Evolutionary conservation across 139 green algal genomes (phyloP), one percentile per base, ranked within the genome.

Genomic region (Chlorella ohadii): DNA sequence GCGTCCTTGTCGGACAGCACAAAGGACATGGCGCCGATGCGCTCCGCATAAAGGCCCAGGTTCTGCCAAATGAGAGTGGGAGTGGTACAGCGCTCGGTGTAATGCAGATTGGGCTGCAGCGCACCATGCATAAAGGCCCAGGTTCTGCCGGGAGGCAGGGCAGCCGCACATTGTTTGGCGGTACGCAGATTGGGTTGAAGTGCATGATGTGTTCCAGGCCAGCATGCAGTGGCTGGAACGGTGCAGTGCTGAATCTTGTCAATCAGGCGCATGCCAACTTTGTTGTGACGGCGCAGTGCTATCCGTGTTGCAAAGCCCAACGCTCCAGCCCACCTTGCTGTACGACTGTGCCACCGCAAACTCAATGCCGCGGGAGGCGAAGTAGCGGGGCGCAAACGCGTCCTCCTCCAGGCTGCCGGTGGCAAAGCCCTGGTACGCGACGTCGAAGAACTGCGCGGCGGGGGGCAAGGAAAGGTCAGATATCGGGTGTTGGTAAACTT

Each of bases 391-490:
- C 9, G 96, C 95, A 47, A 84, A 96, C 2, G 96, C 96, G 80
- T 99, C 97, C 75, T 95, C 90, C 75, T 99, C 96, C 75, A 99
- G 87, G 89, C 88, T 90, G 34, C 97, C 96, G 70, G 89, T 92
- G 3, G 95, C 95, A 88, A 98, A 98, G 51, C 95, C 90, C 83
- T 90, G 96, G 91, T 99, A 99, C 1, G 97, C 97, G 0, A 98
- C 92, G 81, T 99, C 97, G 83, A 99, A 99, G 92, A 99, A 99
- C 31, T n/a, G n/a, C n/a, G n/a, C n/a, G n/a, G n/a, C n/a, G n/a
- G n/a, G n/a, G n/a, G n/a, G n/a, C n/a, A n/a, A n/a, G n/a, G n/a
- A n/a, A n/a, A n/a, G n/a, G n/a, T n/a, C n/a, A n/a, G n/a, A n/a
- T n/a, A n/a, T n/a, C n/a, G n/a, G n/a, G n/a, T n/a, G n/a, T n/a